Evolutionary conservation across 352 stramenopile genomes (phyloP).

Genomic region (Phytophthora pluvialis): DNA sequence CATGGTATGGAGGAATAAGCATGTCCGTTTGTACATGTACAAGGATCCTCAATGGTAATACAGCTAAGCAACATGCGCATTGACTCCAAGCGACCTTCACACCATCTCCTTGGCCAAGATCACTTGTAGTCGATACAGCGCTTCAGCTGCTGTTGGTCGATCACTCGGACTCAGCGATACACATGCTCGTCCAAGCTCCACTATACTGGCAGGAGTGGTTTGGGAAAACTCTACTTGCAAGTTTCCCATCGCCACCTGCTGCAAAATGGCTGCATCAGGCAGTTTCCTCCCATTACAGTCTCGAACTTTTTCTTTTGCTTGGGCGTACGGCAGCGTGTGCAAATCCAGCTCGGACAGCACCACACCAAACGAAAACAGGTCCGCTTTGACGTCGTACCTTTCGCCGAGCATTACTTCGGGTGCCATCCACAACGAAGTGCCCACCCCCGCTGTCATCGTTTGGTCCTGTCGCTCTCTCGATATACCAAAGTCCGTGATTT

Average conservation of each 20-base stretch:
- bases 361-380: conserved; percentile 51
- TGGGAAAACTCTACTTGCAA: conserved; percentile 40
- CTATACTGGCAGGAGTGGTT: conserved; percentile 8
- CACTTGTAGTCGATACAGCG: conserved; percentile 43
- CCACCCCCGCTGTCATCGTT: conserved; percentile 43
- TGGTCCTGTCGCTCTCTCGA: conserved; percentile 28
- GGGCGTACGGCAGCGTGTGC: conserved; percentile 33
- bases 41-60: too few species aligned
- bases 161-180: conserved; percentile 34
- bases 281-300: conserved; percentile 20
- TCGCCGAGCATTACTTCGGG: conserved; percentile 58
- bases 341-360: conserved; percentile 43
- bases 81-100: conserved; percentile 4
- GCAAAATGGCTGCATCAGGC: conserved; percentile 39
- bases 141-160: conserved; percentile 42
- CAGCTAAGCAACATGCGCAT: too few species aligned
- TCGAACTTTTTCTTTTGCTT: conserved; percentile 32
- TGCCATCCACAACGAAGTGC: conserved; percentile 63
- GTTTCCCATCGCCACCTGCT: conserved; percentile 45
- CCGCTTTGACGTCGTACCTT: conserved; percentile 42
- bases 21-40: too few species aligned
- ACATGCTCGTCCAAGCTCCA: conserved; percentile 37
- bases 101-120: conserved; percentile 12
- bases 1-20: too few species aligned
- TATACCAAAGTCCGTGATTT: conserved; percentile 45